These are phyloP conservation scores for Capronia americana DNA, from an alignment of 2,329 filamentous ascomycete species.

Conservation along the genomic window DNA sequence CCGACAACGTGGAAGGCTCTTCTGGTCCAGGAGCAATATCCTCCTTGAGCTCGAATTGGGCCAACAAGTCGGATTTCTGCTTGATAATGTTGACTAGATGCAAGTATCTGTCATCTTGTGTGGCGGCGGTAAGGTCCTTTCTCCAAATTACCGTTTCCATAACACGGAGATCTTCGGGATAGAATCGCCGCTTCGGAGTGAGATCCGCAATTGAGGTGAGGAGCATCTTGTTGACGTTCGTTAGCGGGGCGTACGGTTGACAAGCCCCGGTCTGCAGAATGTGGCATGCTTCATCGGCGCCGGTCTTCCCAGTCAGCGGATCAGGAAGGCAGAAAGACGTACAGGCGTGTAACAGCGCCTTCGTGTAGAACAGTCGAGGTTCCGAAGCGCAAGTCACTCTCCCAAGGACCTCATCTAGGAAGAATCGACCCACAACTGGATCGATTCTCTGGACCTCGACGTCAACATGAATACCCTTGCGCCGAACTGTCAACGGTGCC, in stretches of 20 bases:
- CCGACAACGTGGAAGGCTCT: background rate
- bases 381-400: constrained; percentile 65
- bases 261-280: constrained; percentile 37
- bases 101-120: constrained; percentile 50
- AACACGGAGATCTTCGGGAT: constrained; percentile 31
- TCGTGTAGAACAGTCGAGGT: constrained; percentile 60
- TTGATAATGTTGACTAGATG: constrained; percentile 35
- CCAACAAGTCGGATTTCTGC: constrained; percentile 48
- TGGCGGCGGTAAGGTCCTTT: constrained; percentile 46
- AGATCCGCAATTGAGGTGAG: constrained; percentile 40
- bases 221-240: constrained; percentile 34
- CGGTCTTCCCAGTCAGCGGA: constrained; percentile 44
- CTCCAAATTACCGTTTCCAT: constrained; percentile 61
- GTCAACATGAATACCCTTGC: constrained; percentile 51
- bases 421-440: constrained; percentile 56
- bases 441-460: constrained; percentile 43
- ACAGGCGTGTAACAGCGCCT: constrained; percentile 65
- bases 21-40: constrained; percentile 30
- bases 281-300: constrained; percentile 43
- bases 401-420: constrained; percentile 61
- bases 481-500: constrained; percentile 46
- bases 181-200: constrained; percentile 16
- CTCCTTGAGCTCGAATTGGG: constrained; percentile 47
- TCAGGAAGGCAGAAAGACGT: constrained; percentile 60
- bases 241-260: constrained; percentile 18